Conservation (phyloP, 805 yeast genomes). For the Candida corydali region DNA sequence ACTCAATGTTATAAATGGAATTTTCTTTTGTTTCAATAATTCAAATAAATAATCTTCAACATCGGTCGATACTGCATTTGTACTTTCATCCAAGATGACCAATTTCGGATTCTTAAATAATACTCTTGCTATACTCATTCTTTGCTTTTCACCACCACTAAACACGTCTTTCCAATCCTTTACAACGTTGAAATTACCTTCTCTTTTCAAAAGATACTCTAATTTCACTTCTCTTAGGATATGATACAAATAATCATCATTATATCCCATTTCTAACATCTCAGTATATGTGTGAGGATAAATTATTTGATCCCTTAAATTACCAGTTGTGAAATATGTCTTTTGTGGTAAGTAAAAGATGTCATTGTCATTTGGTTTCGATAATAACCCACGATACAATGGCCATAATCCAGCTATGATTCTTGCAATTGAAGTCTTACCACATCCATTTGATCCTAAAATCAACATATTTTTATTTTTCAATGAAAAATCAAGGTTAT, state of each 20-base stretch:
- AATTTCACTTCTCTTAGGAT: slow-evolving; percentile 73
- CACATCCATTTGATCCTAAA: slow-evolving; percentile 85
- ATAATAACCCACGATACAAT: slow-evolving; percentile 72
- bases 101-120: slow-evolving; percentile 76
- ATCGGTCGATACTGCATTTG: slow-evolving; percentile 87
- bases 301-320: slow-evolving; percentile 85
- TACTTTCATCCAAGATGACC: slow-evolving; percentile 87
- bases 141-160: slow-evolving; percentile 95
- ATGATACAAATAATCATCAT: slow-evolving; percentile 64
- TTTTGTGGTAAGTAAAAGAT: slow-evolving; percentile 80
- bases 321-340: slow-evolving; percentile 78
- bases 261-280: slow-evolving; percentile 66
- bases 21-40: slow-evolving; percentile 59
- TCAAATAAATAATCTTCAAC: slow-evolving; percentile 86
- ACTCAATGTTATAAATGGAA: slow-evolving; percentile 76
- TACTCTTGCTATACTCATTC: slow-evolving; percentile 83
- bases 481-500: slow-evolving; percentile 57
- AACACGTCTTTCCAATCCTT: slow-evolving; percentile 87
- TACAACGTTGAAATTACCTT: slow-evolving; percentile 48
- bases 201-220: slow-evolving; percentile 73
- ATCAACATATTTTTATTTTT: slow-evolving; percentile 64
- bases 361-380: slow-evolving; percentile 69
- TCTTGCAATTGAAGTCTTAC: slow-evolving; percentile 83
- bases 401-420: slow-evolving; percentile 92
- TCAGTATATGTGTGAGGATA: slow-evolving; percentile 79